phyloP scores from a whole-genome alignment of 176 grass and related monocot genomes.

The Phoenix dactylifera region DNA sequence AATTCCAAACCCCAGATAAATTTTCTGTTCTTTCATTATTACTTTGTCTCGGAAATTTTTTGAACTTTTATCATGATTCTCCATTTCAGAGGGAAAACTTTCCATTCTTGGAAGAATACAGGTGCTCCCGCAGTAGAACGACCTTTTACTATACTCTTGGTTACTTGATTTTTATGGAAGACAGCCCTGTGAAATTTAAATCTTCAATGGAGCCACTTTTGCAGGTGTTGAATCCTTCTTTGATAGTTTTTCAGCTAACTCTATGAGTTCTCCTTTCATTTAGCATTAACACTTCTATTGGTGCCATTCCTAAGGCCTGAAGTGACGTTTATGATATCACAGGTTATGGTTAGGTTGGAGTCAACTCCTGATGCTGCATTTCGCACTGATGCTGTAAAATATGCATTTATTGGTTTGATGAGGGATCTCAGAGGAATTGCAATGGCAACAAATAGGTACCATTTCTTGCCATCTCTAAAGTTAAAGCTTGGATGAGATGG shows the following conservation, averaged over 20 bases:
- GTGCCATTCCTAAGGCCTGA: not conserved
- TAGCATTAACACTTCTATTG: not conserved
- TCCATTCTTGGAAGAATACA: constrained; percentile 82
- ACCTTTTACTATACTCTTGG: constrained; percentile 95
- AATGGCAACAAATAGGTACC: constrained; percentile 89
- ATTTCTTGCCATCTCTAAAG: constrained; percentile 9
- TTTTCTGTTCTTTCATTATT: constrained; percentile 1
- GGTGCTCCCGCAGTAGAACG: constrained; percentile 83
- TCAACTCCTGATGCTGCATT: constrained; percentile 79
- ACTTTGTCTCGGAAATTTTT: constrained; percentile 5
- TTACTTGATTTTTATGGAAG: constrained; percentile 97
- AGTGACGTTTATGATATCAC: constrained; percentile 2
- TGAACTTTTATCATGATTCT: constrained; percentile 6
- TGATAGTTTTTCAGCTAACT: not conserved
- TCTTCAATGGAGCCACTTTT: constrained; percentile 94
- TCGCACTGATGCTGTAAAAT: constrained; percentile 65
- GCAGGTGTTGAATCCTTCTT: constrained; percentile 32
- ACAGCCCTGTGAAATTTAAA: constrained; percentile 83
- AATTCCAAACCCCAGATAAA: constrained; percentile 18
- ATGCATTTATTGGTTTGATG: constrained; percentile 91
- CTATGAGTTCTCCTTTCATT: constrained; percentile 10
- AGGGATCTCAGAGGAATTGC: constrained; percentile 89
- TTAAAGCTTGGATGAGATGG: not conserved
- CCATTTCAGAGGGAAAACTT: constrained; percentile 69
- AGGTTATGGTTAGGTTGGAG: constrained; percentile 78